Percentiles rank a stretch among this genome's conserved stretches.
These are phyloP conservation scores for Paramecium caudatum DNA, from an alignment of 73 alveolate species.

Conservation along the genomic window DNA sequence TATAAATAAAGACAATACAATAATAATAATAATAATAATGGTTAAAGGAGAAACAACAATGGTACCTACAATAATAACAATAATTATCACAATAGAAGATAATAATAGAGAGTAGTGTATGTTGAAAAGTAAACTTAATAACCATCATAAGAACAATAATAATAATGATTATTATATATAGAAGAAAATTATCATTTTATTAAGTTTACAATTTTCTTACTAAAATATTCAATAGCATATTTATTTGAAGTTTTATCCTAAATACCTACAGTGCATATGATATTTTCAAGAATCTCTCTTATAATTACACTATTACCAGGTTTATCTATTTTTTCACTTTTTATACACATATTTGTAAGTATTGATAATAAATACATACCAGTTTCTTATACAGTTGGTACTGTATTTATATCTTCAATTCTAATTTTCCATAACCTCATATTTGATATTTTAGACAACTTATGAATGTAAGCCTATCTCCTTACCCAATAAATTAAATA, in stretches of 20 bases:
- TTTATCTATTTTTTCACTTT: background rate
- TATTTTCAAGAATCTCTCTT: conserved; percentile 18
- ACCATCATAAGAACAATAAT: conserved; percentile 23
- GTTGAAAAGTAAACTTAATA: conserved; percentile 39
- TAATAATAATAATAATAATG: conserved; percentile 3
- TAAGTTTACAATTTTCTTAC: background rate
- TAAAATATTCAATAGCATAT: conserved; percentile 15
- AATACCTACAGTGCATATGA: conserved; percentile 3
- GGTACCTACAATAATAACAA: background rate
- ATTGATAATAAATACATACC: conserved; percentile 20
- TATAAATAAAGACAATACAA: conserved; percentile 53
- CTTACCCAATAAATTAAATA: conserved; percentile 55
- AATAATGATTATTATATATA: conserved; percentile 21
- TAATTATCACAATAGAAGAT: background rate
- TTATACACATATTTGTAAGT: background rate
- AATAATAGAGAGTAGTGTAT: conserved; percentile 9
- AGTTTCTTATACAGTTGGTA: background rate
- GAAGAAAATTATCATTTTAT: too few species aligned
- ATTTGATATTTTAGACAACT: background rate
- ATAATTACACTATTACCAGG: background rate
- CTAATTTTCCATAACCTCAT: conserved; percentile 59
- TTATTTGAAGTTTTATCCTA: background rate
- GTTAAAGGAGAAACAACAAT: background rate
- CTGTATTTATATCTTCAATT: conserved; percentile 58
- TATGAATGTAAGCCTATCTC: background rate